These are phyloP conservation scores for Leishmania martiniquensis DNA, from an alignment of 208 protist species.

Conservation along the genomic window DNA sequence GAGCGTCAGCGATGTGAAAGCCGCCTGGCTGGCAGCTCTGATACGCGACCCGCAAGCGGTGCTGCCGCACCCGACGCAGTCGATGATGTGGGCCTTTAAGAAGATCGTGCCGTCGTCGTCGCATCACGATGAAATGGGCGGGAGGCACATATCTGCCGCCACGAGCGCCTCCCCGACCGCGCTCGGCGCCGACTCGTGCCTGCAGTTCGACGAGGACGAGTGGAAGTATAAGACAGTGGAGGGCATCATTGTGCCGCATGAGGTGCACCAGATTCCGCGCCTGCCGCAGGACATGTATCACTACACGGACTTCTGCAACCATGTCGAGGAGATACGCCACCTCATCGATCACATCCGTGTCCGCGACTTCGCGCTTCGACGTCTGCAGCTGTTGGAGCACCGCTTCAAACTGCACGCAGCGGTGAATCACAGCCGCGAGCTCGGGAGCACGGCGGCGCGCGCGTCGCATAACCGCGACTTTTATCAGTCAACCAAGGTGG, in stretches of 20 bases:
- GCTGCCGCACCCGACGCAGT: constrained; percentile 36
- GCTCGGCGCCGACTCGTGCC: constrained; percentile 3
- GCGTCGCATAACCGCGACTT: constrained; percentile 94
- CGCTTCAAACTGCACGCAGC: constrained; percentile 93
- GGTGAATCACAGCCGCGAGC: constrained; percentile 90
- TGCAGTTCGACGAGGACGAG: constrained; percentile 83
- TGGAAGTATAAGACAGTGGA: constrained; percentile 93
- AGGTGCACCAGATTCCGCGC: constrained; percentile 90
- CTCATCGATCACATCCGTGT: constrained; percentile 69
- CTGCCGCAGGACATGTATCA: constrained; percentile 88
- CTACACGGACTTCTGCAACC: constrained; percentile 80
- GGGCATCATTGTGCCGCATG: constrained; percentile 87
- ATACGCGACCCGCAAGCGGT: constrained; percentile 38
- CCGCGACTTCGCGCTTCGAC: constrained; percentile 84
- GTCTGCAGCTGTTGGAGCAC: constrained; percentile 91
- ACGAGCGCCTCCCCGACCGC: background rate
- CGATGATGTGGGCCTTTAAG: constrained; percentile 49
- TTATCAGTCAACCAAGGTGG: constrained; percentile 96
- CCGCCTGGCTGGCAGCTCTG: constrained; percentile 35
- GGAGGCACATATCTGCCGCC: background rate
- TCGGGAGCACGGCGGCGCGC: constrained; percentile 70
- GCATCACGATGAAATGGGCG: background rate
- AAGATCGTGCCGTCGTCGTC: constrained; percentile 7
- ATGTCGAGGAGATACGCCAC: constrained; percentile 75
- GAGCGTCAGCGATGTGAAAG: constrained; percentile 18